Evolutionary conservation across 2,329 filamentous ascomycete genomes (phyloP), one percentile per base, ranked within the genome.

Genomic region (Colletotrichum graminicola): DNA sequence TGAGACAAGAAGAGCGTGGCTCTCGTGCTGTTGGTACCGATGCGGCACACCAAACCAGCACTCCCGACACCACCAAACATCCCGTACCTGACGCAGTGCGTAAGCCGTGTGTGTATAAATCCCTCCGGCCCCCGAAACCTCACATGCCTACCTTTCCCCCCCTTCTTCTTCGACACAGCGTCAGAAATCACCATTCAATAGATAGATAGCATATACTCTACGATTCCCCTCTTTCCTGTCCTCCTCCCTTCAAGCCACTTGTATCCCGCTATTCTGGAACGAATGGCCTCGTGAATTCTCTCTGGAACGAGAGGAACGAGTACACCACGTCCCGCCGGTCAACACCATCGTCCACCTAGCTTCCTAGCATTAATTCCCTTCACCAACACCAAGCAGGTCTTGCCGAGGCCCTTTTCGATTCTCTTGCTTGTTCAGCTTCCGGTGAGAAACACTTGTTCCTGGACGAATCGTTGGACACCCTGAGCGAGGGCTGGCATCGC

Each of bases 261-360:
- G 47, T 7, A 49, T 21, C 16, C 14, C 41, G 60, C 34, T 62
- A 36, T 62, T 51, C 60, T 62, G 60, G 59, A 62, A 62, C 60
- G 60, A 51, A 52, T 32, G 29, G 60, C 60, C 21, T 51, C 45
- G n/a, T 36, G 3, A 41, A 39, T 3, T 16, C 47, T 62, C 60
- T 52, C 32, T 39, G 45, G 23, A 47, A 62, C 60, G 60, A 52
- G 47, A 62, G 47, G 7, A 36, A 2, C 60, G 34, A 52, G 45
- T 29, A 45, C n/a, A 7, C 5, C 2, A 36, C 36, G 18, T 52
- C 16, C 41, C 10, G 16, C 60, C 21, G n/a, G n/a, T 39, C n/a
- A 21, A 18, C 23, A 26, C 16, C 34, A 29, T 26, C 23, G 45
- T 16, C 59, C 45, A 39, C 16, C n/a, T 26, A 29, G n/a, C n/a